phyloP scores from a whole-genome alignment of 306 rosid genomes.

The Quercus berberidifolia region DNA sequence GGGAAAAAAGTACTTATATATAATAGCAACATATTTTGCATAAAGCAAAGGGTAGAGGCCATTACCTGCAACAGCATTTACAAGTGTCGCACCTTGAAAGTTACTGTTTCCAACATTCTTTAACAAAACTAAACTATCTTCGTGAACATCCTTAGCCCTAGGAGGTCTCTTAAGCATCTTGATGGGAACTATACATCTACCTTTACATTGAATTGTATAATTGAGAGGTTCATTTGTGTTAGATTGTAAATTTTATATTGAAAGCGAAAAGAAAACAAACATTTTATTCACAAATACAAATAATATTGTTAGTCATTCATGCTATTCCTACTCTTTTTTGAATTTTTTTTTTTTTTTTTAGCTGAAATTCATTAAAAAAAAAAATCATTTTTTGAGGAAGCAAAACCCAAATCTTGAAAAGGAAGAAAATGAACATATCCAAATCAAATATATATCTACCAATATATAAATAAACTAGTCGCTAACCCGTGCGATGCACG shows the following conservation, averaged over 20 bases:
- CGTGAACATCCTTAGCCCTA: conserved; percentile 14
- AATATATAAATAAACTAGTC: too few relatives aligned
- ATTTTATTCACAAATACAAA: too few relatives aligned
- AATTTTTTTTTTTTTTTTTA: too few relatives aligned
- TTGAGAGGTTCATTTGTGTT: neutral
- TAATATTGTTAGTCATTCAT: too few relatives aligned
- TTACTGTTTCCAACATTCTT: conserved; percentile 31
- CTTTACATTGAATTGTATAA: conserved; percentile 11
- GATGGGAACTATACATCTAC: conserved; percentile 21
- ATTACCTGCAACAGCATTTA: conserved; percentile 61
- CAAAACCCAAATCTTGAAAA: too few relatives aligned
- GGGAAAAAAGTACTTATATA: neutral
- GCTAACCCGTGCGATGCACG: too few relatives aligned
- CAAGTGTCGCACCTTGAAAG: conserved; percentile 27
- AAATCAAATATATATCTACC: neutral
- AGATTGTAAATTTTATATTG: too few relatives aligned
- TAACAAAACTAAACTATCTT: conserved; percentile 22
- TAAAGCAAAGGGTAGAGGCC: conserved; percentile 1
- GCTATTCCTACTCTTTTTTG: too few relatives aligned
- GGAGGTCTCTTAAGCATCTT: conserved; percentile 27
- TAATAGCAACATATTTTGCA: neutral
- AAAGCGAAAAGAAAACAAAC: too few relatives aligned
- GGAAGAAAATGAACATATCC: too few relatives aligned
- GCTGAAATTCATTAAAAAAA: too few relatives aligned
- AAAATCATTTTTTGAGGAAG: too few relatives aligned